These are phyloP conservation scores for Ramalina intermedia DNA, from an alignment of 495 filamentous ascomycete genomes.

Conservation along the genomic window DNA sequence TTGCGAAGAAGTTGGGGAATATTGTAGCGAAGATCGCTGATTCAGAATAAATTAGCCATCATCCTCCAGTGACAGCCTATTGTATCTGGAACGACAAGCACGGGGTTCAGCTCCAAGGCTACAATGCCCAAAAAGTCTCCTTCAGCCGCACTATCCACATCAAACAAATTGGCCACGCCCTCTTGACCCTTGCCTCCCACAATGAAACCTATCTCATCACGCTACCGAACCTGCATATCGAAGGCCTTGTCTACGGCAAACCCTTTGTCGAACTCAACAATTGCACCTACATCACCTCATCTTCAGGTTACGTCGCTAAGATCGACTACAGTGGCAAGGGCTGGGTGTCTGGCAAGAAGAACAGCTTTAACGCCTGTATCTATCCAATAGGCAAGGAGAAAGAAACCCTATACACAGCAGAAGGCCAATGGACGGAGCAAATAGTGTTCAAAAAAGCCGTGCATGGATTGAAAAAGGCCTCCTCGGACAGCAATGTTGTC, in stretches of 20 bases:
- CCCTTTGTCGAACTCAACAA: constrained; percentile 86
- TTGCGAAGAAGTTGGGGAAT: not conserved
- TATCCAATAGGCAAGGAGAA: constrained; percentile 69
- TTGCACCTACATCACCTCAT: constrained; percentile 67
- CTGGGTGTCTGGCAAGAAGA: constrained; percentile 91
- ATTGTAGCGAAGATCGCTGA: not conserved
- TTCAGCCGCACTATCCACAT: constrained; percentile 88
- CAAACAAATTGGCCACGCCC: constrained; percentile 92
- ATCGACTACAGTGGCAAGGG: constrained; percentile 88
- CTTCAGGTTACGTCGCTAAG: constrained; percentile 76
- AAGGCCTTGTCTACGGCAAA: constrained; percentile 79
- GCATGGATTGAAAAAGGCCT: constrained; percentile 47
- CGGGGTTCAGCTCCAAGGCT: constrained; percentile 77
- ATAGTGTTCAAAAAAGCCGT: constrained; percentile 52
- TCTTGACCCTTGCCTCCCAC: constrained; percentile 52
- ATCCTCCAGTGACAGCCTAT: constrained; percentile 95
- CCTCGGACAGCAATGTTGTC: constrained; percentile 28
- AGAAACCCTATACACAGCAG: constrained; percentile 66
- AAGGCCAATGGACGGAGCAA: constrained; percentile 81
- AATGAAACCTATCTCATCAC: constrained; percentile 80
- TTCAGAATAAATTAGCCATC: constrained; percentile 45
- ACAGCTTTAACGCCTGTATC: constrained; percentile 67
- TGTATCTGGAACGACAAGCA: constrained; percentile 75
- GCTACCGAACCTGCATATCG: constrained; percentile 82
- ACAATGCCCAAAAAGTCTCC: constrained; percentile 94